Percentiles rank a stretch among this genome's conserved stretches.
Conservation (phyloP, 805 yeast genomes). For the Maudiozyma barnettii region DNA sequence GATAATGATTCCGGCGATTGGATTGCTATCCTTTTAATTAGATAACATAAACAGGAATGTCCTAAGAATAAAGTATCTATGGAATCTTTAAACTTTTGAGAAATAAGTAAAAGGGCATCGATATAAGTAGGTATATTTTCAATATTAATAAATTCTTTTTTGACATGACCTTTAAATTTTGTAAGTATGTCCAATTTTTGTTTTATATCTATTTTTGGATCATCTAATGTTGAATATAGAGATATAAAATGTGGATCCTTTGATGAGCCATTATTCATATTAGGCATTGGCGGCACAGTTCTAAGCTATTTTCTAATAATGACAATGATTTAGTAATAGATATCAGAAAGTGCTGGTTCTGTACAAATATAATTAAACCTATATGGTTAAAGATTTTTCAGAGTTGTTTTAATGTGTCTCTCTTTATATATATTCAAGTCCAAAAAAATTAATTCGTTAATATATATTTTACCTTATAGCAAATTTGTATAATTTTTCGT, state of each 20-base stretch:
- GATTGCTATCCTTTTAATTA: conserved; percentile 35
- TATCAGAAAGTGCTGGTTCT: no score
- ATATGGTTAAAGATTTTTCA: no score
- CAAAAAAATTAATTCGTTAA: no score
- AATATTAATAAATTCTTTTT: conserved; percentile 25
- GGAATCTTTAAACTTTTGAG: background rate
- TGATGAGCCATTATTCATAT: background rate
- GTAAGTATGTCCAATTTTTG: conserved; percentile 16
- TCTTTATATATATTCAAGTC: no score
- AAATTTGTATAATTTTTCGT: no score
- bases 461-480: no score
- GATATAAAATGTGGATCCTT: conserved; percentile 1
- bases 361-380: no score
- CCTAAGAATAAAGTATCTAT: conserved; percentile 17
- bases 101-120: conserved; percentile 14
- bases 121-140: conserved; percentile 19
- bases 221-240: background rate
- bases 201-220: conserved; percentile 5
- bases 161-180: conserved; percentile 29
- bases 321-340: no score
- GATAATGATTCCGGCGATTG: conserved; percentile 25
- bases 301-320: no score
- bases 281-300: background rate
- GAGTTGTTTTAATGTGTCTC: no score
- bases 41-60: conserved; percentile 37